Conservation (phyloP, 1,284 basidiomycete species). For the Coniferiporia sulphurascens region DNA sequence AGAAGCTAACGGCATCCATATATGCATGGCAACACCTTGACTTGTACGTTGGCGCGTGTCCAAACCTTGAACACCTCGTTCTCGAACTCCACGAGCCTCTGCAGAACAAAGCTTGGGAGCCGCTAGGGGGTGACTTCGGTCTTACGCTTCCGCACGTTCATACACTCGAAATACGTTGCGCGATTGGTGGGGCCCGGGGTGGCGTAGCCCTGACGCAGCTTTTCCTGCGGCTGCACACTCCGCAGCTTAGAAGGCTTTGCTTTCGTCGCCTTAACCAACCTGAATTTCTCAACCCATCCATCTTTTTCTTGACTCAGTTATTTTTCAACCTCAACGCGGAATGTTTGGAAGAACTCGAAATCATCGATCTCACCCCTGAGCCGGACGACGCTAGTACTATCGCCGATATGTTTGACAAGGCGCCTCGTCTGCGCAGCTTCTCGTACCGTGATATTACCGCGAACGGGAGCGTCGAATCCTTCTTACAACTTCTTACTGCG, state of each 20-base stretch:
- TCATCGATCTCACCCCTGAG: slow-evolving; percentile 1
- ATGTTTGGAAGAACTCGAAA: not conserved
- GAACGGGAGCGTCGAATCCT: not conserved
- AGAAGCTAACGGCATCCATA: not conserved
- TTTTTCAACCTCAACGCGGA: not conserved
- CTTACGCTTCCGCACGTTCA: not conserved
- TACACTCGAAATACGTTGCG: slow-evolving; percentile 9
- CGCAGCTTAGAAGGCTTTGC: not conserved
- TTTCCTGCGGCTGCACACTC: slow-evolving; percentile 1
- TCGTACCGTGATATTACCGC: not conserved
- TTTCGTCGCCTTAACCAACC: not conserved
- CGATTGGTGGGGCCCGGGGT: not conserved
- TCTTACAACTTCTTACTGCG: not conserved
- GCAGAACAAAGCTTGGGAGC: not conserved
- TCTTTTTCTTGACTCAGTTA: not conserved
- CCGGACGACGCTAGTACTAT: not conserved
- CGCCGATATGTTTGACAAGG: not conserved
- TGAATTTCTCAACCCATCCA: not conserved
- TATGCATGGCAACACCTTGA: slow-evolving; percentile 7
- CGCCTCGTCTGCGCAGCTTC: not conserved
- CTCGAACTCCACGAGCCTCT: slow-evolving; percentile 3
- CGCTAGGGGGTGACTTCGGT: not conserved
- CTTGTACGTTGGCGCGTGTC: not conserved
- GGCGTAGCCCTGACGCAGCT: not conserved
- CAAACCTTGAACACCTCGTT: not conserved